phyloP scores from a whole-genome alignment of 768 basidiomycete genomes.

The Phlegmacium glaucopus region DNA sequence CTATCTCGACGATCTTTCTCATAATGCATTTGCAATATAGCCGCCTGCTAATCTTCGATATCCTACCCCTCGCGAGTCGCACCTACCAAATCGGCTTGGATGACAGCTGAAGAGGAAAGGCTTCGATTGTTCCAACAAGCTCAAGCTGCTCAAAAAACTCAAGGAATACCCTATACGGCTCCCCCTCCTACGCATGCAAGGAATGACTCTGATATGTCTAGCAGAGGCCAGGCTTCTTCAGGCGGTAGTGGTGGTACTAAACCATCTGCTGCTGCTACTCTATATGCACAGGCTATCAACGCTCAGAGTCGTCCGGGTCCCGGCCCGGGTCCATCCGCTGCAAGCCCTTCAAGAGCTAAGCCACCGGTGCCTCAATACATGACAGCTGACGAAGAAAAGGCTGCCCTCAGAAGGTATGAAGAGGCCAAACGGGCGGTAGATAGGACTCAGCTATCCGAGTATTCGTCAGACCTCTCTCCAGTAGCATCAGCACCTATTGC shows the following conservation, averaged over 20 bases:
- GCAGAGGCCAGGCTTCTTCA: slow-evolving; percentile 12
- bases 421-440: slow-evolving; percentile 72
- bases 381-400: slow-evolving; percentile 75
- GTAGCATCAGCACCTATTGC: slow-evolving; percentile 43
- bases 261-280: slow-evolving; percentile 15
- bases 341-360: slow-evolving; percentile 16
- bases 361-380: slow-evolving; percentile 43
- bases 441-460: slow-evolving; percentile 50
- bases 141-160: slow-evolving; percentile 55
- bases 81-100: slow-evolving; percentile 39
- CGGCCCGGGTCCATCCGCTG: slow-evolving; percentile 9
- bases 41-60: slow-evolving; percentile 15
- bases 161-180: slow-evolving; percentile 32
- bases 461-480: slow-evolving; percentile 7
- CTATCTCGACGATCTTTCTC: background rate
- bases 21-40: slow-evolving; percentile 11
- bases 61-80: slow-evolving; percentile 14
- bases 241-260: slow-evolving; percentile 17
- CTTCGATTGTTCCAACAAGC: slow-evolving; percentile 61
- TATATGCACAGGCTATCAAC: slow-evolving; percentile 32
- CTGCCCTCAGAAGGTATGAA: slow-evolving; percentile 60
- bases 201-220: slow-evolving; percentile 12
- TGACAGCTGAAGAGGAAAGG: slow-evolving; percentile 76
- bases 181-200: slow-evolving; percentile 20
- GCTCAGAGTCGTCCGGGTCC: slow-evolving; percentile 16